Base-by-base conservation (phyloP, 1,139 yeast genomes). In the Debaryomyces sp. region DNA sequence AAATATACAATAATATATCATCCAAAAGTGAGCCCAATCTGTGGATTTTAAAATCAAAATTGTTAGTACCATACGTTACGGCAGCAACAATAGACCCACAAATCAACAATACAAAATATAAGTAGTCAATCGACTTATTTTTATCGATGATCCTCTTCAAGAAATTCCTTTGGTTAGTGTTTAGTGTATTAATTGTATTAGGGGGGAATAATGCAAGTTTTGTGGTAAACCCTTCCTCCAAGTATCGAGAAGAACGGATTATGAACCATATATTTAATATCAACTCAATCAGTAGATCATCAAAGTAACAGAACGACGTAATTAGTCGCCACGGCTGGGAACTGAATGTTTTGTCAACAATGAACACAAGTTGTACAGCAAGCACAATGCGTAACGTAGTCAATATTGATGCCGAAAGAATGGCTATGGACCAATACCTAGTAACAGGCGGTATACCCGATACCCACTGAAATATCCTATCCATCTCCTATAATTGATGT, bases 251-350 rank as follows among this genome's bases (percentile, higher is more conserved):
- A 5, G 65, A 55, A 21, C 54, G 48, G 38, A 58, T 51, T 5
- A 63, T 50, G 23, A 58, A 54, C 54, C 58, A 58, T 5, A 68
- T 38, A 8, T 50, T 50, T 27, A 64, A 51, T 9, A 68, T 15
- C 30, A 68, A 51, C 21, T 54, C 55, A 38, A 66, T 35, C 34
- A 63, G 60, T 15, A 72, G 49, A 12, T 64, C 68, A 2, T 69
- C 74, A 46, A 66, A 63, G 48, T 61, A 66, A 48, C 68, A 64
- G 54, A 73, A 75, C 8, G 71, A 56, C 2, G 77, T 68, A 5
- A 72, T 21, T 5, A 73, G 48, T 44, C 78, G 56, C 79, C 79
- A 75, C 10, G 71, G 71, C 54, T 75, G 70, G 12, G 49, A 46
- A 5, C 54, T 44, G 37, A 67, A 58, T 10, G 67, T 67, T 44